phyloP scores from a whole-genome alignment of 2,329 filamentous ascomycete genomes.

The Fonsecaea monophora region DNA sequence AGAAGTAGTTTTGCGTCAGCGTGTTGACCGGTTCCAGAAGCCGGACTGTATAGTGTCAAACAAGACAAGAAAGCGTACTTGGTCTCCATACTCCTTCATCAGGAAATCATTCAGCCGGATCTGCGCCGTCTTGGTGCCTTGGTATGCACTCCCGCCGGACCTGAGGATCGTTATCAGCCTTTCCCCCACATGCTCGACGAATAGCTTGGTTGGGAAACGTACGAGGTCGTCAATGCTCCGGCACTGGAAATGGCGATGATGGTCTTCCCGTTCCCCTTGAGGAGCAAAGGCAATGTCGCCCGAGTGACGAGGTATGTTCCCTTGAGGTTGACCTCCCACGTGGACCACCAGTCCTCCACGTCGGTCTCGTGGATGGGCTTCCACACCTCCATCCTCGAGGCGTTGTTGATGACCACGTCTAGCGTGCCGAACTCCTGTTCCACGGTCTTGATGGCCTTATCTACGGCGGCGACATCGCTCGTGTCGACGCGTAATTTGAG shows the following conservation, averaged over 20 bases:
- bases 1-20: not conserved
- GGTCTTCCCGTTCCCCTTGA: constrained; percentile 40
- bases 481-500: constrained; percentile 55
- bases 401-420: constrained; percentile 41
- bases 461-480: constrained; percentile 47
- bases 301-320: constrained; percentile 45
- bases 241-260: constrained; percentile 51
- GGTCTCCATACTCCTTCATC: constrained; percentile 51
- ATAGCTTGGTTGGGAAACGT: constrained; percentile 19
- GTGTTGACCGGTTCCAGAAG: not conserved
- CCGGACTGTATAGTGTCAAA: not conserved
- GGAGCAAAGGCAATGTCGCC: constrained; percentile 44
- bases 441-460: constrained; percentile 46
- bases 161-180: constrained; percentile 36
- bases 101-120: constrained; percentile 56
- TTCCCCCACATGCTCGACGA: not conserved
- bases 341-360: constrained; percentile 54
- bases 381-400: constrained; percentile 34
- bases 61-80: constrained; percentile 1
- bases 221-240: constrained; percentile 44
- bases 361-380: constrained; percentile 41
- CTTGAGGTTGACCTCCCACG: constrained; percentile 60
- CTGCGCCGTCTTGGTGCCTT: constrained; percentile 54
- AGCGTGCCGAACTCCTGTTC: constrained; percentile 42
- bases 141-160: constrained; percentile 54